Percentiles rank a stretch among this genome's conserved stretches.
Conservation (phyloP, 2,329 filamentous ascomycete genomes). For the Aureobasidium namibiae region DNA sequence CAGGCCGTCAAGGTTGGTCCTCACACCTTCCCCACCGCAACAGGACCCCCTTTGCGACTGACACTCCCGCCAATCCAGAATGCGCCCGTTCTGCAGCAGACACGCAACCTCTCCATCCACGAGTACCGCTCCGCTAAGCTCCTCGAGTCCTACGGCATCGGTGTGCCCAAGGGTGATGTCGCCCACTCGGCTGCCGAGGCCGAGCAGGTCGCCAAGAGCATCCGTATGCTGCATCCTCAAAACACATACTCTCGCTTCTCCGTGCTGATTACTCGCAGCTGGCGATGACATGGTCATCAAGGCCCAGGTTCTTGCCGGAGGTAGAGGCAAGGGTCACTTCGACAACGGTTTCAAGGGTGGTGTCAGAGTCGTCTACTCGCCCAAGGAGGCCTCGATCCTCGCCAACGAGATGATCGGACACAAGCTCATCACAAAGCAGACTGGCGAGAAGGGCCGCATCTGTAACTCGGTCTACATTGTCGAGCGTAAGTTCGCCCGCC, state of each 20-base stretch:
- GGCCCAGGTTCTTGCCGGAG: slow-evolving; percentile 95
- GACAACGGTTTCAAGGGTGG: slow-evolving; percentile 98
- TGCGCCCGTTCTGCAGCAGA: slow-evolving; percentile 39
- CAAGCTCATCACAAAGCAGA: slow-evolving; percentile 99
- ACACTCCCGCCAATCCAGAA: slow-evolving; percentile 37
- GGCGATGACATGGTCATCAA: slow-evolving; percentile 98
- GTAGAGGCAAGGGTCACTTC: slow-evolving; percentile 94
- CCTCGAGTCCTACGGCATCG: slow-evolving; percentile 83
- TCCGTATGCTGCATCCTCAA: slow-evolving; percentile 48
- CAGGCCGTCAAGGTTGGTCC: slow-evolving; percentile 64
- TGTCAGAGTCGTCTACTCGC: slow-evolving; percentile 98
- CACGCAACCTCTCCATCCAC: slow-evolving; percentile 69
- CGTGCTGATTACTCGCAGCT: slow-evolving; percentile 37
- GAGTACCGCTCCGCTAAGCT: slow-evolving; percentile 95
- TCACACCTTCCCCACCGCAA: slow-evolving; percentile 13
- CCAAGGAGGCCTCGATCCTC: slow-evolving; percentile 92
- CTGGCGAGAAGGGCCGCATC: slow-evolving; percentile 81
- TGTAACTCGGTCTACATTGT: slow-evolving; percentile 98
- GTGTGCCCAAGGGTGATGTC: slow-evolving; percentile 82
- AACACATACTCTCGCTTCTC: not conserved
- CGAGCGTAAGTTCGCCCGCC: slow-evolving; percentile 98
- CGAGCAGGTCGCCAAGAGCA: slow-evolving; percentile 80
- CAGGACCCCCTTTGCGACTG: slow-evolving; percentile 22
- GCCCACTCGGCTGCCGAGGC: slow-evolving; percentile 79
- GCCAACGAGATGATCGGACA: slow-evolving; percentile 99